Evolutionary conservation across 2,329 filamentous ascomycete genomes (phyloP).

Genomic region (Bipolaris zeicola): DNA sequence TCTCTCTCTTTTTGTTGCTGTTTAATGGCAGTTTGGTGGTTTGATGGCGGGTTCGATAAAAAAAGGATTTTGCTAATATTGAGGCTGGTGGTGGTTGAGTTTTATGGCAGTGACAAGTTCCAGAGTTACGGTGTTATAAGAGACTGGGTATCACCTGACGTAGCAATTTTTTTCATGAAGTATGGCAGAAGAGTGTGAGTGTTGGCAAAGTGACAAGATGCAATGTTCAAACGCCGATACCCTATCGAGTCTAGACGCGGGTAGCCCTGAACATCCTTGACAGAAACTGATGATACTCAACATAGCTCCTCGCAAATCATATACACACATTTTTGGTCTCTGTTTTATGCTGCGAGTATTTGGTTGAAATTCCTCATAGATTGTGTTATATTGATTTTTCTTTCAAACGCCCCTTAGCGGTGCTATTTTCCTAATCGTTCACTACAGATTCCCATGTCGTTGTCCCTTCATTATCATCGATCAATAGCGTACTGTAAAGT

Average conservation of each 20-base stretch:
- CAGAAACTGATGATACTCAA: background rate
- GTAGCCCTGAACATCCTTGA: slow-evolving; percentile 7
- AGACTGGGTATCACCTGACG: background rate
- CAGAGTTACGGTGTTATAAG: no score
- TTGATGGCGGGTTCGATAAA: no score
- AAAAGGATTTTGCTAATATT: no score
- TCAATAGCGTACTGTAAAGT: background rate
- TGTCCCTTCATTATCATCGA: background rate
- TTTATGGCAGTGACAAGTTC: background rate
- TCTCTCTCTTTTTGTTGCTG: no score
- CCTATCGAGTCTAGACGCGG: slow-evolving; percentile 18
- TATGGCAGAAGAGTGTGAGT: background rate
- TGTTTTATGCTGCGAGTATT: background rate
- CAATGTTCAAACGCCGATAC: slow-evolving; percentile 11
- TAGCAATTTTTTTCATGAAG: background rate
- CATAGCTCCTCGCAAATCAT: background rate
- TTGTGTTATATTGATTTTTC: slow-evolving; percentile 16
- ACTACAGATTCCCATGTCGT: slow-evolving; percentile 3
- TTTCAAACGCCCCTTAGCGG: background rate
- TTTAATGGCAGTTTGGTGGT: no score
- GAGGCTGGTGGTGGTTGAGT: background rate
- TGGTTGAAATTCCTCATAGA: background rate
- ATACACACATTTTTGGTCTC: background rate
- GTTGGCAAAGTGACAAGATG: background rate
- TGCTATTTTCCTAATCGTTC: slow-evolving; percentile 18